These are phyloP conservation scores for Echites panduratus DNA, from an alignment of 257 asterid genomes.

Conservation along the genomic window DNA sequence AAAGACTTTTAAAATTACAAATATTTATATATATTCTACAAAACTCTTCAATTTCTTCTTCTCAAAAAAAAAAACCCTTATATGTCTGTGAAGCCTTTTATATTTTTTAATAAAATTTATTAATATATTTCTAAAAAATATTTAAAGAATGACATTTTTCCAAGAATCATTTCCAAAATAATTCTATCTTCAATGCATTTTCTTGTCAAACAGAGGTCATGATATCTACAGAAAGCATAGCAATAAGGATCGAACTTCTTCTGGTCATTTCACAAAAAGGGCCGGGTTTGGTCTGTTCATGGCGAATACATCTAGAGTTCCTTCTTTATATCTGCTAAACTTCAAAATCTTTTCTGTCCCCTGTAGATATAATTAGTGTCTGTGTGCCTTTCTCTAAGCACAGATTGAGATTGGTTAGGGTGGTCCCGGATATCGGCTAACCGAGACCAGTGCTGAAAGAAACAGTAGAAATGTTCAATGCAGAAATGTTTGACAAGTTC, in stretches of 20 bases:
- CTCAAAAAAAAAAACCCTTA: too few relatives aligned
- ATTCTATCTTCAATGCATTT: background rate
- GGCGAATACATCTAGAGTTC: background rate
- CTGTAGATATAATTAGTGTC: background rate
- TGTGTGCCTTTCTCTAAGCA: background rate
- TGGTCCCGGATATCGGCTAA: background rate
- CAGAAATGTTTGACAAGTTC: background rate
- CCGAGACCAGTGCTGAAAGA: background rate
- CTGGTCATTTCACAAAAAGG: constrained; percentile 14
- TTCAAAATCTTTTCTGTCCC: background rate
- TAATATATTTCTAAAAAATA: too few relatives aligned
- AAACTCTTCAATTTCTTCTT: too few relatives aligned
- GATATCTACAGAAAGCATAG: constrained; percentile 19
- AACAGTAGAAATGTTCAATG: background rate
- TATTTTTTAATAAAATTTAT: too few relatives aligned
- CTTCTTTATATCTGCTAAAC: background rate
- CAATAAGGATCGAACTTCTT: background rate
- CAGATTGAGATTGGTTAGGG: constrained; percentile 19
- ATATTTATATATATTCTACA: too few relatives aligned
- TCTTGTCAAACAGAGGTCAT: constrained; percentile 4
- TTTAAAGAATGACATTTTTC: background rate
- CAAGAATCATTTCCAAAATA: background rate
- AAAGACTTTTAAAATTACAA: too few relatives aligned
- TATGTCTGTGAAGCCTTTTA: too few relatives aligned
- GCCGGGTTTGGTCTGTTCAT: constrained; percentile 14